Base-by-base conservation (phyloP, 2,329 filamentous ascomycete genomes). In the Zymoseptoria pseudotritici region DNA sequence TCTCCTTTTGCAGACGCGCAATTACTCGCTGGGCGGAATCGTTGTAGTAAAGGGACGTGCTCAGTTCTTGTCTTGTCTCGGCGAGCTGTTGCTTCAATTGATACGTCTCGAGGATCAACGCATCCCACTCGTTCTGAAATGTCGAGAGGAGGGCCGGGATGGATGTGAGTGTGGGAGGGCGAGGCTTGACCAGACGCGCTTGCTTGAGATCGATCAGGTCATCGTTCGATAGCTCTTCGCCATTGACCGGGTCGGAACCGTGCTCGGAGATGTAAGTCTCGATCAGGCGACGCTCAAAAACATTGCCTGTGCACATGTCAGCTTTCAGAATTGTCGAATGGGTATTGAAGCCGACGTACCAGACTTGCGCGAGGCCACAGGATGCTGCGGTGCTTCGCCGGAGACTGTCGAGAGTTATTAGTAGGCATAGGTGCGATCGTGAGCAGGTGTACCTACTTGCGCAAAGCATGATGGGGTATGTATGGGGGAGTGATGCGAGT, bases 61-160 rank as follows among this genome's bases (percentile, higher is more conserved):
- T 91, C 59, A 99, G 84, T 79, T 99, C 94, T 77, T 97, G 92
- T 66, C 93, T 83, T 50, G 92, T 96, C 73, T 96, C 90, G 56
- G 88, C 83, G 63, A 99, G 81, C 72, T 96, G 91, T 75, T 97
- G 90, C 77, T 90, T 88, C 61, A 97, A 79, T 67, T 90, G 94
- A 75, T 91, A 97, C 55, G 91, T 90, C 78, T 99, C 94, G 42
- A 97, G 80, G 11, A 93, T 90, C 52, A 97, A 79, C 8, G 92
- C 88, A 74, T 99, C 94, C 94, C 94, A 99, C 81, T 99, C 94
- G 75, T 96, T 96, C 75, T 99, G 94, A 75, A 99, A 97, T 49
- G 92, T 89, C 55, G 90, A 89, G 58, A 99, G 88, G 58, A 99
- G 84, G 19, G 94, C 91, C 21, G 94, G 94, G 72, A 99, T 96